These are phyloP conservation scores for Chlorella sp. DNA, from an alignment of 139 green algal genomes.

Conservation along the genomic window DNA sequence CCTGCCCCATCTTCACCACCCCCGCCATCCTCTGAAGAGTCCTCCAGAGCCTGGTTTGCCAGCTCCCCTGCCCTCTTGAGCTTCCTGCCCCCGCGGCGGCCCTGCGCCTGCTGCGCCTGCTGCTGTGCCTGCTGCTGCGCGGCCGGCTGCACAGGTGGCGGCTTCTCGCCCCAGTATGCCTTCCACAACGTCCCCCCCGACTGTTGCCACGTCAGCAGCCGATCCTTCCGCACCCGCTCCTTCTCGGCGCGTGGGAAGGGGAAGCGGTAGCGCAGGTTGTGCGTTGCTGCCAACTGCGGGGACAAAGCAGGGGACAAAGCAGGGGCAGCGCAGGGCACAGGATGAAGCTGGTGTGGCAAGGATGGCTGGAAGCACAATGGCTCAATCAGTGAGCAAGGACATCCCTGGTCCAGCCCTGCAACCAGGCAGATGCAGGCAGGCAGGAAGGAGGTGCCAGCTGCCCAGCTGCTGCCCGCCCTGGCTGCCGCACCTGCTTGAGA, in stretches of 20 bases:
- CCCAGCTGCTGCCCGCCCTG: not conserved
- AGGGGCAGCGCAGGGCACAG: not conserved
- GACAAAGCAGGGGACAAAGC: not conserved
- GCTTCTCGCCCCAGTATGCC: not conserved
- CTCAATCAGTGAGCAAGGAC: no score
- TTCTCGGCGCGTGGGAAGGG: not conserved
- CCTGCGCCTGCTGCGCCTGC: not conserved
- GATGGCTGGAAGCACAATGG: no score
- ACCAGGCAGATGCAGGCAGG: no score
- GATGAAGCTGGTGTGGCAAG: no score
- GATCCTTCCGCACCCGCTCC: not conserved
- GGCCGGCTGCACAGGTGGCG: no score
- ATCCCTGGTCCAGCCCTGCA: no score
- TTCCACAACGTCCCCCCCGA: not conserved
- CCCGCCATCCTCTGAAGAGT: not conserved
- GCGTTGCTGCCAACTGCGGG: not conserved
- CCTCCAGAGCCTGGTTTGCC: not conserved
- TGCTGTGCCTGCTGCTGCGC: not conserved
- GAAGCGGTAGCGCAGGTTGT: not conserved
- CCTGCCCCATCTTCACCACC: not conserved
- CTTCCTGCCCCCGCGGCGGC: not conserved
- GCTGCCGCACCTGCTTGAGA: not conserved
- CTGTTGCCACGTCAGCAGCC: not conserved
- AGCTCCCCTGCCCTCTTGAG: not conserved
- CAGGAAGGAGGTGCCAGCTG: not conserved